These are phyloP conservation scores for Juncus inflexus DNA, from an alignment of 176 grass and related monocot genomes.

Conservation along the genomic window DNA sequence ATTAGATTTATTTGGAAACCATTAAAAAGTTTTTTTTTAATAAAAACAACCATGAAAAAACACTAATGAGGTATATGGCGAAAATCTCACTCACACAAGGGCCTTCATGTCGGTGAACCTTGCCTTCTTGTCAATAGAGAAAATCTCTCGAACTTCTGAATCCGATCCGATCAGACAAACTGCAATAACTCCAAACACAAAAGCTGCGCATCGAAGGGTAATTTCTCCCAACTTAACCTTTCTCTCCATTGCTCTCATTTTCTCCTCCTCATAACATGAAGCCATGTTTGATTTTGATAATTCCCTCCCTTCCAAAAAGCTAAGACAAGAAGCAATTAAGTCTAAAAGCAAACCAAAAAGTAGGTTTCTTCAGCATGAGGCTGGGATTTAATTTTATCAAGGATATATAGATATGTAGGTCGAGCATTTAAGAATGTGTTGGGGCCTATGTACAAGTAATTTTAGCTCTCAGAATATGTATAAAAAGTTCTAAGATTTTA, in stretches of 20 bases:
- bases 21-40: no score
- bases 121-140: conserved; percentile 74
- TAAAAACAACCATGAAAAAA: no score
- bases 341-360: conserved; percentile 24
- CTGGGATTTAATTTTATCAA: neutral
- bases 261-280: conserved; percentile 60
- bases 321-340: neutral
- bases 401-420: no score
- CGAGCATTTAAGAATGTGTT: no score
- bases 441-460: no score
- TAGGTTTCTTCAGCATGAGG: neutral
- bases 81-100: conserved; percentile 54
- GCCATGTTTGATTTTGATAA: conserved; percentile 64
- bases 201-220: conserved; percentile 52
- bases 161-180: conserved; percentile 57
- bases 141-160: conserved; percentile 50
- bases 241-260: conserved; percentile 54
- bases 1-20: no score
- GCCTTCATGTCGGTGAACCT: conserved; percentile 76
- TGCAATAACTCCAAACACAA: conserved; percentile 57
- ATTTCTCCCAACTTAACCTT: conserved; percentile 61
- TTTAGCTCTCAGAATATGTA: no score
- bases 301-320: conserved; percentile 8
- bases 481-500: no score
- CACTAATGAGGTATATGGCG: no score